phyloP scores from a whole-genome alignment of 371 early-diverging fungal species.

The Circinella minor region DNA sequence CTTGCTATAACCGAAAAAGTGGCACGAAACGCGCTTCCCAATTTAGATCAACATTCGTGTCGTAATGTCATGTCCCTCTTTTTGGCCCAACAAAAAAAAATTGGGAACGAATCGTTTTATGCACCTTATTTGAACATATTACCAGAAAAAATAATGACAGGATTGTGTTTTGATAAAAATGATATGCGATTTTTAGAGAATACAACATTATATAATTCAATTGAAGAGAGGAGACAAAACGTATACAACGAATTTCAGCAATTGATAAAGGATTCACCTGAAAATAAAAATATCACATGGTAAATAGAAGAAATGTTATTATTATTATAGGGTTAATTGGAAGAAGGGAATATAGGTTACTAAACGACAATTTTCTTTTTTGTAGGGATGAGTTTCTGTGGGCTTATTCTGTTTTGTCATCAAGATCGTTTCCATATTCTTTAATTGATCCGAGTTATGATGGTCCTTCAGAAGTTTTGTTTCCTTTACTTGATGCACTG shows the following conservation, averaged over 20 bases:
- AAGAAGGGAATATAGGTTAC: not conserved
- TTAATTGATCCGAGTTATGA: slow-evolving; percentile 43
- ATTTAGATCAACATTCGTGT: slow-evolving; percentile 30
- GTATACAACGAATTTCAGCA: slow-evolving; percentile 38
- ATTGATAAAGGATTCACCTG: slow-evolving; percentile 33
- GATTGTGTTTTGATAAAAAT: slow-evolving; percentile 43
- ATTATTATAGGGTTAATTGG: too few species aligned
- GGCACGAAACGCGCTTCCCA: slow-evolving; percentile 46
- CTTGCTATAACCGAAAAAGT: slow-evolving; percentile 48
- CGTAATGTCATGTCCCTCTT: slow-evolving; percentile 45
- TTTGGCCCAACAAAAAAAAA: slow-evolving; percentile 38
- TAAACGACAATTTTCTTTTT: not conserved
- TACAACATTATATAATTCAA: slow-evolving; percentile 53
- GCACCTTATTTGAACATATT: slow-evolving; percentile 56
- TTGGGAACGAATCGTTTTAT: slow-evolving; percentile 48
- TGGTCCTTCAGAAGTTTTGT: slow-evolving; percentile 44
- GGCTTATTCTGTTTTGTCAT: slow-evolving; percentile 60
- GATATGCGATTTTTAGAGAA: slow-evolving; percentile 54
- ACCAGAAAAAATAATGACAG: slow-evolving; percentile 48
- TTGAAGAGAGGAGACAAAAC: slow-evolving; percentile 38
- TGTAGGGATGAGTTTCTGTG: slow-evolving; percentile 62
- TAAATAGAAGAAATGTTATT: not conserved
- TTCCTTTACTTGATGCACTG: slow-evolving; percentile 62
- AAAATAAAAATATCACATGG: slow-evolving; percentile 11
- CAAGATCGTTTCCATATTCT: slow-evolving; percentile 64